Evolutionary conservation across 1,139 yeast genomes (phyloP), one percentile per base, ranked within the genome.

Genomic region (Suhomyces coccinellae): DNA sequence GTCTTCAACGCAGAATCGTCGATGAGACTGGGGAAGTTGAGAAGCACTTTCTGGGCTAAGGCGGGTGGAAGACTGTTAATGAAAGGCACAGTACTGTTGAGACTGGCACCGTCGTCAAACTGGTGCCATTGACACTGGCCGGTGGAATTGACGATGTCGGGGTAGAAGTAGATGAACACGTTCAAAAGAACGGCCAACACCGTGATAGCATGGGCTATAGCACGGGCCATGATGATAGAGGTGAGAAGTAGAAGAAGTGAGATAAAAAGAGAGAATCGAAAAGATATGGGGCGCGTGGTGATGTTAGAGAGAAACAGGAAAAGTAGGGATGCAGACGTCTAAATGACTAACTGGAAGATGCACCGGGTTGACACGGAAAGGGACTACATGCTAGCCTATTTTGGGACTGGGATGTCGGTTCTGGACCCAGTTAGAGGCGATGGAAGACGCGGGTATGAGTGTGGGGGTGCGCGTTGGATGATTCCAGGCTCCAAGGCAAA

Each of bases 101-200:
- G 42, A 10, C 42, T 54, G 52, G 43, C 63, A 48, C 33, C 46
- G 8, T 34, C 45, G 8, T 52, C 52, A 45, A 65, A 60, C 26
- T 63, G 53, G 50, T 65, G 66, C 95, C 95, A 86, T 28, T 82
- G 76, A 56, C 95, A 87, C 41, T 69, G 65, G 7, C 60, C 62
- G 0, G 80, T 59, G 24, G 69, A 59, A 50, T 73, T 73, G 47
- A 73, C 50, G 14, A 84, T 52, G 38, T 87, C 85, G 0, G 96
- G 96, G 58, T 87, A 89, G 38, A 87, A 81, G 66, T 82, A 85
- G 14, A 87, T 79, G 61, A 85, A 84, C 1, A 74, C 40, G 55
- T 86, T 85, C 40, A 83, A 65, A 2, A 71, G 38, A 0, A 75
- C 38, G 0, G 87, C 71, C 6, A 77, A 49, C 6, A 63, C 45